Evolutionary conservation across 2,329 filamentous ascomycete species (phyloP), one percentile per base, ranked within the genome.

Genomic region (Aspergillus sp.): DNA sequence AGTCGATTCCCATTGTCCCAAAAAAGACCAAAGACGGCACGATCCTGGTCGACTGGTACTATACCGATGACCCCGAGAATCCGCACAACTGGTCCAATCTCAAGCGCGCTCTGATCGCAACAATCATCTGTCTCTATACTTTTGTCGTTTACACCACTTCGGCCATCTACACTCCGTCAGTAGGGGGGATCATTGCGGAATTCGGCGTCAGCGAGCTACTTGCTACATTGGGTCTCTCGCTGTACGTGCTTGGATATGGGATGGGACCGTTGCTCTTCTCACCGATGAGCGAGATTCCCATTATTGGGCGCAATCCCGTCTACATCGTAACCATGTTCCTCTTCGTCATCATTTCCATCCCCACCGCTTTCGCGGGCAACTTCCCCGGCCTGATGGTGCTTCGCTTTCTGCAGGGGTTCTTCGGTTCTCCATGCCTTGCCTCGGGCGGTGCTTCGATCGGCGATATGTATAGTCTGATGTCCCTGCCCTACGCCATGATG

Each of bases 261-360:
- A 69, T 86, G n/a, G 85, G 85, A 0, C 85, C 86, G 1, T 67
- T 88, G 20, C 58, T 89, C 16, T 88, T 83, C 70, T 83, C 83
- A 0, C 87, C 87, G 0, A 71, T 89, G 32, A 81, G 77, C 40
- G 87, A 89, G 69, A 81, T 89, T 20, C 85, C 86, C 0, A 67
- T 77, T 44, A 80, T 89, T 43, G 87, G 87, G 2, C 78, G 87
- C 5, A 88, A 84, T 61, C 81, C 82, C 0, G 79, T 86, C 9
- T 89, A 89, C 68, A 79, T 87, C 40, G 68, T 81, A 56, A 85
- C 85, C 11, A 86, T 89, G 72, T 79, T 79, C 45, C 71, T 89
- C 16, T 90, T 88, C 66, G 81, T 86, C 44, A 77, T 89, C 55
- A 67, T 89, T 14, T 81, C 80, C 11, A 78, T 89, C n/a, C 86